phyloP scores from a whole-genome alignment of 352 stramenopile species.

The Phytophthora cactorum region DNA sequence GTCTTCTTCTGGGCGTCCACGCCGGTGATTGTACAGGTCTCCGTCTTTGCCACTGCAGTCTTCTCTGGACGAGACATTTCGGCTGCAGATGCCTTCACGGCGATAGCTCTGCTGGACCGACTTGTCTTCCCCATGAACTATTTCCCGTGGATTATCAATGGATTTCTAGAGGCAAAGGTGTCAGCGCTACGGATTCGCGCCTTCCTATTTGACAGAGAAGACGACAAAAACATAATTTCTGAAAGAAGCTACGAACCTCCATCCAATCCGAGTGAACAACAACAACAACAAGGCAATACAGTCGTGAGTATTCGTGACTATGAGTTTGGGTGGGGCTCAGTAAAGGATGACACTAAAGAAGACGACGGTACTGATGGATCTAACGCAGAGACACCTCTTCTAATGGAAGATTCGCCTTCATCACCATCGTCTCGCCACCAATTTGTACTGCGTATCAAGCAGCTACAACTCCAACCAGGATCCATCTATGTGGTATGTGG shows the following conservation, averaged over 20 bases:
- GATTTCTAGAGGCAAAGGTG: slow-evolving; percentile 85
- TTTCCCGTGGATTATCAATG: slow-evolving; percentile 92
- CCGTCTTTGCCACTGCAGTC: slow-evolving; percentile 82
- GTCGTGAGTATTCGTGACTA: slow-evolving; percentile 36
- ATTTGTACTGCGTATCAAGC: slow-evolving; percentile 59
- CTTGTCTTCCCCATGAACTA: slow-evolving; percentile 93
- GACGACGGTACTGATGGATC: slow-evolving; percentile 6
- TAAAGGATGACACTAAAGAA: background rate
- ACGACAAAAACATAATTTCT: background rate
- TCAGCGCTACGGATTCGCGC: slow-evolving; percentile 77
- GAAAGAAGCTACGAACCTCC: background rate
- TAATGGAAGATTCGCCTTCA: slow-evolving; percentile 13
- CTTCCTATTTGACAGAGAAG: slow-evolving; percentile 65
- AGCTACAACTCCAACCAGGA: slow-evolving; percentile 45
- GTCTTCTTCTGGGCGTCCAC: slow-evolving; percentile 93
- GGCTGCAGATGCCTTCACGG: slow-evolving; percentile 83
- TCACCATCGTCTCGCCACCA: slow-evolving; percentile 1
- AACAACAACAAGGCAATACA: background rate
- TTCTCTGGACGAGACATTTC: slow-evolving; percentile 75
- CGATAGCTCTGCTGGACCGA: slow-evolving; percentile 86
- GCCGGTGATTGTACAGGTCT: slow-evolving; percentile 86
- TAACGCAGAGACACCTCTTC: slow-evolving; percentile 25
- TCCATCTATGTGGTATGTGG: slow-evolving; percentile 82
- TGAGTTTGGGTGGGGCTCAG: slow-evolving; percentile 35
- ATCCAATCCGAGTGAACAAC: background rate